These are phyloP conservation scores for Pseudonectria foliicola DNA, from an alignment of 2,329 filamentous ascomycete species.

Conservation along the genomic window DNA sequence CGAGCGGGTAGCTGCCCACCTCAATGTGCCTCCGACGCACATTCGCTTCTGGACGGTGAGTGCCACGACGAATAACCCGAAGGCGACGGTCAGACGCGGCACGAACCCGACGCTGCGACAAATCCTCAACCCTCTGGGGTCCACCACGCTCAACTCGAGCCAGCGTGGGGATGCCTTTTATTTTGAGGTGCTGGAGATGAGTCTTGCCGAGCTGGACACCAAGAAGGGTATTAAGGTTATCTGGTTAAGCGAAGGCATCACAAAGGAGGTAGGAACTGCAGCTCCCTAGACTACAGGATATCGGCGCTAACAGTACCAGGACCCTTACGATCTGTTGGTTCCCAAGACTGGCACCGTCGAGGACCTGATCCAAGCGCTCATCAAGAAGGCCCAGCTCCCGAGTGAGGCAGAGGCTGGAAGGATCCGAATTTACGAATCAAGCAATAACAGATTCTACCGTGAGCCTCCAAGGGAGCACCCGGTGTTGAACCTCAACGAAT, in stretches of 20 bases:
- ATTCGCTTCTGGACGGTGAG: conserved; percentile 88
- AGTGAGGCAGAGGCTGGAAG: conserved; percentile 63
- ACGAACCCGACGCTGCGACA: conserved; percentile 63
- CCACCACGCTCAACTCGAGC: conserved; percentile 58
- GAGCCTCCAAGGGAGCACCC: conserved; percentile 62
- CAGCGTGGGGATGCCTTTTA: conserved; percentile 74
- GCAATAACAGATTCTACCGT: conserved; percentile 76
- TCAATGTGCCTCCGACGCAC: conserved; percentile 76
- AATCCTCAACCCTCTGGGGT: conserved; percentile 69
- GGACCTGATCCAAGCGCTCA: conserved; percentile 68
- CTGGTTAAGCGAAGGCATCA: conserved; percentile 82
- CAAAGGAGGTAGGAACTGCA: conserved; percentile 64
- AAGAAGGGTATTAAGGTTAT: conserved; percentile 81
- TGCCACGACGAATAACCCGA: conserved; percentile 66
- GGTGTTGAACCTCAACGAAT: conserved; percentile 82
- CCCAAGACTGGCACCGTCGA: conserved; percentile 76
- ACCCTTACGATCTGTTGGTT: conserved; percentile 75
- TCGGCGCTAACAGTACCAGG: conserved; percentile 38
- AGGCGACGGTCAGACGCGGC: conserved; percentile 67
- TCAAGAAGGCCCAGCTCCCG: conserved; percentile 73
- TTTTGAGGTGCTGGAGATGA: conserved; percentile 93
- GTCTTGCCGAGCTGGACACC: conserved; percentile 83
- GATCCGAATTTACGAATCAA: conserved; percentile 76
- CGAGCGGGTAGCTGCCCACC: conserved; percentile 70
- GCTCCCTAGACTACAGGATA: background rate